Percentiles rank a stretch among this genome's conserved stretches.
These are phyloP conservation scores for Chimonanthus salicifolius DNA, from an alignment of 164 flowering plant species.

Conservation along the genomic window DNA sequence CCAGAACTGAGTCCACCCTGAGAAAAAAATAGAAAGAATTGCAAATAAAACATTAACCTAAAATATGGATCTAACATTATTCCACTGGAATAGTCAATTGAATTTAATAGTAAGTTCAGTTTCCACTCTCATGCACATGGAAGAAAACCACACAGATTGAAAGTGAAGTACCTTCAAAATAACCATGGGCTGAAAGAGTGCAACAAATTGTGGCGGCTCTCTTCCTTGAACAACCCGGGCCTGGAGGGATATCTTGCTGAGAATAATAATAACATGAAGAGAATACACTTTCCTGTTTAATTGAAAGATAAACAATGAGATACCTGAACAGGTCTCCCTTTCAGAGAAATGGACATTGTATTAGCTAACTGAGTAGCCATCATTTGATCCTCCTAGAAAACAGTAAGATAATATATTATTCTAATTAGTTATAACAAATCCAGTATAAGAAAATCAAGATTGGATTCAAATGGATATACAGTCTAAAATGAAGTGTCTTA, in stretches of 20 bases:
- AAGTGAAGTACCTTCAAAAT: constrained; percentile 63
- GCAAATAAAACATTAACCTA: too few species aligned
- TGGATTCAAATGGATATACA: not conserved
- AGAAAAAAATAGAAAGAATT: constrained; percentile 4
- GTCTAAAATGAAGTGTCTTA: too few species aligned
- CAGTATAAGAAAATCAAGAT: not conserved
- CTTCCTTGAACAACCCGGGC: constrained; percentile 85
- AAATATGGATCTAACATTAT: not conserved
- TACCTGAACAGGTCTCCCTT: constrained; percentile 96
- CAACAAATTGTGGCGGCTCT: constrained; percentile 94
- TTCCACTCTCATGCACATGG: not conserved
- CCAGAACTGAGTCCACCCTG: constrained; percentile 97
- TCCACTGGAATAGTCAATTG: not conserved
- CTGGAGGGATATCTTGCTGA: constrained; percentile 33
- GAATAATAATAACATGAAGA: not conserved
- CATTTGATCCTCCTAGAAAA: constrained; percentile 76
- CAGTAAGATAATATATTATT: constrained; percentile 6
- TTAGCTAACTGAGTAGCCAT: constrained; percentile 71
- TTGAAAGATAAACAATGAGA: constrained; percentile 9
- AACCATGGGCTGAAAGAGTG: constrained; percentile 93
- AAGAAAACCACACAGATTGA: not conserved
- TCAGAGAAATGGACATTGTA: constrained; percentile 83
- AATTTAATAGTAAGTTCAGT: not conserved
- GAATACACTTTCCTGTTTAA: not conserved
- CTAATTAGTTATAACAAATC: not conserved